phyloP scores from a whole-genome alignment of 1,284 basidiomycete species.

The Trichosporon faecale region DNA sequence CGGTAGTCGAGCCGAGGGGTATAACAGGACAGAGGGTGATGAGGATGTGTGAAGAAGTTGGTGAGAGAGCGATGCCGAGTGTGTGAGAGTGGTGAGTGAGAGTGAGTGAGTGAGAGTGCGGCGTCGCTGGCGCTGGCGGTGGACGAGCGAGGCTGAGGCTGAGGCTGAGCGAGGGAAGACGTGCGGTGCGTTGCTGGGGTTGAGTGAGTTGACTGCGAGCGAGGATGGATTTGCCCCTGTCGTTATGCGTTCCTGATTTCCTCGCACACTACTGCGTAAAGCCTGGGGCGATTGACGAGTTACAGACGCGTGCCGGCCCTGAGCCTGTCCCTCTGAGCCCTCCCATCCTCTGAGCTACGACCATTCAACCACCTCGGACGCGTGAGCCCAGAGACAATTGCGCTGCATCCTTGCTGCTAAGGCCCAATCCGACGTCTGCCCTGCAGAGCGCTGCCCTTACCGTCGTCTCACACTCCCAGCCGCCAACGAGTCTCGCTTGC shows the following conservation, averaged over 20 bases:
- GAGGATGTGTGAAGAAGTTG: not conserved
- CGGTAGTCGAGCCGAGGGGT: not conserved
- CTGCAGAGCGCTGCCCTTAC: not conserved
- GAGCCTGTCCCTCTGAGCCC: too few relatives aligned
- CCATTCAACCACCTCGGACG: not conserved
- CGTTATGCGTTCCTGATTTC: not conserved
- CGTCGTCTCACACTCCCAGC: not conserved
- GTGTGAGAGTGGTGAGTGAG: not conserved
- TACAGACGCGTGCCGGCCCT: constrained; percentile 6
- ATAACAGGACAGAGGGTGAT: not conserved
- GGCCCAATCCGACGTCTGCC: not conserved
- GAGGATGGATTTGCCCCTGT: not conserved
- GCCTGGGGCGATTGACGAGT: not conserved
- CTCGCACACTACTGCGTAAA: not conserved
- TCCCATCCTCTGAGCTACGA: not conserved
- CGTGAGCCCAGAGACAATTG: not conserved
- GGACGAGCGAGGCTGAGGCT: not conserved
- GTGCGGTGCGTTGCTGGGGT: too few relatives aligned
- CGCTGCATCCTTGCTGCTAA: too few relatives aligned
- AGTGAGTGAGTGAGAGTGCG: not conserved
- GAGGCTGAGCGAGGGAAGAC: not conserved
- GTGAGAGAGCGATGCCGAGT: not conserved
- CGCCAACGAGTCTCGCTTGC: not conserved
- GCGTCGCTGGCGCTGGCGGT: not conserved
- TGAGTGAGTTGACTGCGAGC: not conserved